Percentiles rank a stretch among this genome's conserved stretches.
Evolutionary conservation across 768 basidiomycete species (phyloP).

Genomic region (Dacryopinax primogenitus): DNA sequence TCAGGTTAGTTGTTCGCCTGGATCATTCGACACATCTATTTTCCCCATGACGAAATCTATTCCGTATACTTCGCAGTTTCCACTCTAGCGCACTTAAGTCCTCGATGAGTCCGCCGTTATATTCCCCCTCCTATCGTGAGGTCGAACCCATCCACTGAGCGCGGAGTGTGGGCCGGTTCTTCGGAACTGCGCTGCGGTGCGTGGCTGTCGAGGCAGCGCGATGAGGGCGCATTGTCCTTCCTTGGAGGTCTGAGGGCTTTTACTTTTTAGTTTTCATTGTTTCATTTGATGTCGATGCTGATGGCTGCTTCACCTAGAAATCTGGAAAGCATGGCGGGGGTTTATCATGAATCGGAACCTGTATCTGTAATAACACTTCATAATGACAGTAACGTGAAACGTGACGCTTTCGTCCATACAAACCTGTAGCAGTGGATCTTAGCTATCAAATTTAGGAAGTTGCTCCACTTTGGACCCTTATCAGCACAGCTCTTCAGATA

Average conservation of each 20-base stretch:
- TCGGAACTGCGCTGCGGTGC: conserved; percentile 50
- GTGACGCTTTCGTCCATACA: too few species aligned
- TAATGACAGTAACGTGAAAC: too few species aligned
- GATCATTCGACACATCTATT: conserved; percentile 16
- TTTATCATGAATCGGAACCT: too few species aligned
- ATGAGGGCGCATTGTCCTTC: conserved; percentile 66
- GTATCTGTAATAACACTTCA: too few species aligned
- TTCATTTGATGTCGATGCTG: too few species aligned
- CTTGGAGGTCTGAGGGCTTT: conserved; percentile 66
- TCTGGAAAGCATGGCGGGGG: too few species aligned
- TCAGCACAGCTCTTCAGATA: too few species aligned
- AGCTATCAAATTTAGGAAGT: too few species aligned
- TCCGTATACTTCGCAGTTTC: conserved; percentile 76
- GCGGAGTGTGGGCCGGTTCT: conserved; percentile 51
- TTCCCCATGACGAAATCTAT: conserved; percentile 40
- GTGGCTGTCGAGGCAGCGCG: conserved; percentile 54
- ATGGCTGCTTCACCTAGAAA: too few species aligned
- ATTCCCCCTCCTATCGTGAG: conserved; percentile 47
- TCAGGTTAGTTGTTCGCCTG: not conserved
- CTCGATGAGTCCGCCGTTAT: conserved; percentile 60
- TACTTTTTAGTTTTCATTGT: not conserved
- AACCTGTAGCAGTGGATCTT: too few species aligned
- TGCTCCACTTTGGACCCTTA: too few species aligned
- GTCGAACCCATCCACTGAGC: conserved; percentile 51
- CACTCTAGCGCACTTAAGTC: conserved; percentile 65